phyloP scores from a whole-genome alignment of 495 filamentous ascomycete species.

The Pyrenula massariospora region DNA sequence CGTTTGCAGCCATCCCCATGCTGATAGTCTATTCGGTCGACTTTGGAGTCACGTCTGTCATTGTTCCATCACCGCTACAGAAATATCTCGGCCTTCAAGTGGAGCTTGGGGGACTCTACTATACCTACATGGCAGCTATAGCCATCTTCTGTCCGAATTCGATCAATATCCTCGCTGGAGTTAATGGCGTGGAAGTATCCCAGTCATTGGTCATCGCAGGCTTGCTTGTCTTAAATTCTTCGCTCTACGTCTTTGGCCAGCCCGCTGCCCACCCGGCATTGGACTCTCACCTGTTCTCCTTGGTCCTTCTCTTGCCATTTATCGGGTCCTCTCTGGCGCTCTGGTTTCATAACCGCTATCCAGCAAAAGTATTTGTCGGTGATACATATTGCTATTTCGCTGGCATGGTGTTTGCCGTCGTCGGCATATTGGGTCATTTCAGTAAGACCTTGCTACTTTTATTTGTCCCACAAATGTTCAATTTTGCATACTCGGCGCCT shows the following conservation, averaged over 20 bases:
- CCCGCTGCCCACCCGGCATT: conserved; percentile 67
- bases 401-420: conserved; percentile 96
- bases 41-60: conserved; percentile 90
- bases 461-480: conserved; percentile 90
- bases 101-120: conserved; percentile 84
- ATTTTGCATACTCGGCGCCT: conserved; percentile 85
- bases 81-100: conserved; percentile 68
- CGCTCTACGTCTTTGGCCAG: conserved; percentile 40
- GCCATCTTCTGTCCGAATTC: conserved; percentile 95
- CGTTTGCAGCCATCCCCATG: conserved; percentile 85
- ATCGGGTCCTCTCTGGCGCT: conserved; percentile 83
- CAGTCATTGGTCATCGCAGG: conserved; percentile 87
- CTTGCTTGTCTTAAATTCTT: conserved; percentile 79
- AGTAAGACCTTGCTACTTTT: conserved; percentile 90
- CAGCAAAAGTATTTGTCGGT: conserved; percentile 87
- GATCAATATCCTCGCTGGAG: conserved; percentile 96
- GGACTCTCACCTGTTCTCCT: conserved; percentile 88
- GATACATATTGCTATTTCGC: conserved; percentile 99
- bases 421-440: conserved; percentile 93
- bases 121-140: conserved; percentile 88
- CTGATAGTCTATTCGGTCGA: conserved; percentile 97
- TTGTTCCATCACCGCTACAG: conserved; percentile 75
- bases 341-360: conserved; percentile 90
- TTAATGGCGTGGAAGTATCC: conserved; percentile 93
- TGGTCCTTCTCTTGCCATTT: conserved; percentile 90